Percentiles rank a stretch among this genome's conserved stretches.
phyloP scores from a whole-genome alignment of 2,329 filamentous ascomycete species.

The Daldinia sp. region DNA sequence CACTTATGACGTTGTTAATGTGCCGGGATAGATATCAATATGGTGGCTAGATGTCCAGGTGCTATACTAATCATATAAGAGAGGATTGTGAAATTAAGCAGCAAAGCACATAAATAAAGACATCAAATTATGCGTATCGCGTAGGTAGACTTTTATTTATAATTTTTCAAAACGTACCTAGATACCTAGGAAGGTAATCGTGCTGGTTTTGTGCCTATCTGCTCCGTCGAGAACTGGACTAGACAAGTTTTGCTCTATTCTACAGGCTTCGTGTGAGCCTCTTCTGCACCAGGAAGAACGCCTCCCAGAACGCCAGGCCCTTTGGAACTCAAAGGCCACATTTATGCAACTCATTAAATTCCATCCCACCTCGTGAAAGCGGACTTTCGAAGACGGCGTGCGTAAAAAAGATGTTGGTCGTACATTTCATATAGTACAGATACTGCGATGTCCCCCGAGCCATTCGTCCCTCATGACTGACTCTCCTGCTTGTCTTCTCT shows the following conservation, averaged over 20 bases:
- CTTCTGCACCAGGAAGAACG: slow-evolving; percentile 33
- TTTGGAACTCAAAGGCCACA: slow-evolving; percentile 18
- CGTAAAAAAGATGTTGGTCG: slow-evolving; percentile 24
- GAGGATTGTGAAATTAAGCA: no score
- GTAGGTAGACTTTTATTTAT: slow-evolving; percentile 17
- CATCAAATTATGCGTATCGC: neutral
- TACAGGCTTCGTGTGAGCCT: slow-evolving; percentile 23
- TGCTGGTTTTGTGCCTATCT: slow-evolving; percentile 5
- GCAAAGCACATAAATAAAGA: neutral
- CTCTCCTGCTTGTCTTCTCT: neutral
- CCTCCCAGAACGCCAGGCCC: slow-evolving; percentile 34
- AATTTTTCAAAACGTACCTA: slow-evolving; percentile 14
- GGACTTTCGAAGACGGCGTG: slow-evolving; percentile 19
- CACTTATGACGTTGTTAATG: neutral
- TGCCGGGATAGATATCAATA: no score
- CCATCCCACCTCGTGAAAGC: slow-evolving; percentile 11
- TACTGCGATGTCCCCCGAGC: neutral
- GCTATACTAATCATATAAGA: neutral
- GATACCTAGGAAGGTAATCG: neutral
- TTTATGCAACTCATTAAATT: slow-evolving; percentile 35
- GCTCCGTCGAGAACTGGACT: slow-evolving; percentile 11
- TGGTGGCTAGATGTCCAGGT: no score
- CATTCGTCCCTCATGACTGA: neutral
- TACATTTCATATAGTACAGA: slow-evolving; percentile 41
- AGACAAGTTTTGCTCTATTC: slow-evolving; percentile 20